phyloP scores from a whole-genome alignment of 257 asterid genomes.

The Solanum paucissectum region DNA sequence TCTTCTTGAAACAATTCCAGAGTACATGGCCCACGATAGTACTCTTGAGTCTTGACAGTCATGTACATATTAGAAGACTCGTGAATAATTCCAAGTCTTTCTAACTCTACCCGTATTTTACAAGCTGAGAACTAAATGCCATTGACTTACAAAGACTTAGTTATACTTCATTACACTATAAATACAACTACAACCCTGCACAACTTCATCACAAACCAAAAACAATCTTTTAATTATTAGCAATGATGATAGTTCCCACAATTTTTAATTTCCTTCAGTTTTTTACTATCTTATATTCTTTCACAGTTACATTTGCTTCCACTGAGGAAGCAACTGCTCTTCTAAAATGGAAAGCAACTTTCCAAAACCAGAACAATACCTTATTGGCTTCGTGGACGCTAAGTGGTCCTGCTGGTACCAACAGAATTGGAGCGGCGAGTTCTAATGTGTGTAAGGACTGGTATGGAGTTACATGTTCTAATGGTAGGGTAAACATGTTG shows the following conservation, averaged over 20 bases:
- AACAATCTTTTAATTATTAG: not conserved
- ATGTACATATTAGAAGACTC: not conserved
- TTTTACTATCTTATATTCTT: not conserved
- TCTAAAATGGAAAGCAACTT: constrained; percentile 8
- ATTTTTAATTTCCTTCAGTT: not conserved
- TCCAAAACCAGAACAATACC: not conserved
- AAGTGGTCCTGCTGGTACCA: not conserved
- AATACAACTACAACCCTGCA: not conserved
- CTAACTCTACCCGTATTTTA: not conserved
- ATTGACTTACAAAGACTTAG: not conserved
- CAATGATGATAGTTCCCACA: not conserved
- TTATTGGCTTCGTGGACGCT: constrained; percentile 9
- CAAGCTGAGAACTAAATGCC: not conserved
- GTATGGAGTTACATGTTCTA: constrained; percentile 8
- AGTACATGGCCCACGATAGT: not conserved
- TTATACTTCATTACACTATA: not conserved
- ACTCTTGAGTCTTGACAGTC: not conserved
- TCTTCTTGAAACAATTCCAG: not conserved
- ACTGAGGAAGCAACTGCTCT: constrained; percentile 8
- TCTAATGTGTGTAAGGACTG: not conserved
- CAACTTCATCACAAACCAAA: not conserved
- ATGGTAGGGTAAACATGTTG: not conserved
- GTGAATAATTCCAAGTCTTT: not conserved
- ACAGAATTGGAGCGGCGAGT: not conserved
- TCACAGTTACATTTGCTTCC: not conserved